Base-by-base conservation (phyloP, 2,329 filamentous ascomycete species). In the Epicoccum sorghinum region DNA sequence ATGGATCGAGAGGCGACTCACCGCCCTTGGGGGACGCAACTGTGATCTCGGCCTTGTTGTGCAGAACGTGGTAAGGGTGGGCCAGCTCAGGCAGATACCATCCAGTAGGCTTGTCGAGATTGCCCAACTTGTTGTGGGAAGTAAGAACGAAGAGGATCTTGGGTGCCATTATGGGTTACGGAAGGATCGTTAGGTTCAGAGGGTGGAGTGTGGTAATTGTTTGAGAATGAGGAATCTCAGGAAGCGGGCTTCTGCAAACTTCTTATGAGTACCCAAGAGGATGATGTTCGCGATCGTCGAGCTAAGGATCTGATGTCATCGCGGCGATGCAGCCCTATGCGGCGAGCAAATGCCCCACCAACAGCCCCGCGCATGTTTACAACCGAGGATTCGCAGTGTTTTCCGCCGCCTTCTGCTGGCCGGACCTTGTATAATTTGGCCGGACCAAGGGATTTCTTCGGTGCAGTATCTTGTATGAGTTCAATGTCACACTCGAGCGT, bases 71-170 rank as follows among this genome's bases (percentile, higher is more conserved):
- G 66, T 75, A 77, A 12, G 74, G 73, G 55, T 76, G 71, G 0
- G 71, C 70, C 33, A 70, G 65, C 42, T 72, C 74, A 2, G 74
- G 73, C 13, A 91, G 77, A 69, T 85, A 91, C 88, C 88, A 91
- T 60, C 89, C 89, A 0, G 88, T 90, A 8, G 82, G 81, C 49
- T 77, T 73, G 58, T 73, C 71, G 39, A 69, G 73, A 63, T 70
- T 65, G 46, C 76, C 77, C 46, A 82, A 73, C 57, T 76, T 73
- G 60, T 74, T 72, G 71, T 83, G 80, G 57, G 87, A 90, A 60
- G 86, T 89, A 58, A 91, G 83, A 53, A 91, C 84, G 72, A 90
- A 77, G 77, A 91, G 87, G 60, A 91, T 77, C 72, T 88, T 89
- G 35, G 80, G 80, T 37, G 45, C 54, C 49, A 53, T 48, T 30